A percentile compares a stretch with the other conserved stretches of the same genome.
phyloP scores from a whole-genome alignment of 179 eudicot species.

The Spinacia oleracea region DNA sequence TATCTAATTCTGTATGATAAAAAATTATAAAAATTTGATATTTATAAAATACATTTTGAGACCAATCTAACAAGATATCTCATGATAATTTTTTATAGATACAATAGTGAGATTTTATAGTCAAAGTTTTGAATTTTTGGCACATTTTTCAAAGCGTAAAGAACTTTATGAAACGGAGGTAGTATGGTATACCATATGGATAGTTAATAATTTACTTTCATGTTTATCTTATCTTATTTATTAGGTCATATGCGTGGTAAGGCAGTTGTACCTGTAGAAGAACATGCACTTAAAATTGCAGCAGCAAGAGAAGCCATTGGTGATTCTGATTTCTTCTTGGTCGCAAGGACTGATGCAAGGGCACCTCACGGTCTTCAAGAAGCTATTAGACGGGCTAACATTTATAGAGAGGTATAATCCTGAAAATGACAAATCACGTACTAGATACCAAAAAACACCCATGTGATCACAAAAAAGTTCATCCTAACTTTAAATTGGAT shows the following conservation, averaged over 20 bases:
- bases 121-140: no score
- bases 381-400: slow-evolving; percentile 44
- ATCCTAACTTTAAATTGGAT: no score
- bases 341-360: slow-evolving; percentile 50
- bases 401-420: slow-evolving; percentile 36
- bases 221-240: neutral
- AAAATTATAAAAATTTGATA: no score
- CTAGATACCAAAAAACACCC: neutral
- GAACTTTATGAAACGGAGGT: no score
- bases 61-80: no score
- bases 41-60: no score
- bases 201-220: neutral
- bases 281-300: slow-evolving; percentile 46
- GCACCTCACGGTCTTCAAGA: slow-evolving; percentile 45
- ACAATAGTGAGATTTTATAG: no score
- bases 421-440: neutral
- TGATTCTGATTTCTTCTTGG: slow-evolving; percentile 45
- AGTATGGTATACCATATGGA: neutral
- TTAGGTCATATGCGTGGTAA: slow-evolving; percentile 49
- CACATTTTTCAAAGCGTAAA: no score
- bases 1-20: no score
- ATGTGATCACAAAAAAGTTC: no score
- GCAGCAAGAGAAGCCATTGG: slow-evolving; percentile 52
- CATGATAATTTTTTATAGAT: no score
- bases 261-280: slow-evolving; percentile 40